phyloP scores from a whole-genome alignment of 305 asterid genomes.

The Fraxinus sp. region DNA sequence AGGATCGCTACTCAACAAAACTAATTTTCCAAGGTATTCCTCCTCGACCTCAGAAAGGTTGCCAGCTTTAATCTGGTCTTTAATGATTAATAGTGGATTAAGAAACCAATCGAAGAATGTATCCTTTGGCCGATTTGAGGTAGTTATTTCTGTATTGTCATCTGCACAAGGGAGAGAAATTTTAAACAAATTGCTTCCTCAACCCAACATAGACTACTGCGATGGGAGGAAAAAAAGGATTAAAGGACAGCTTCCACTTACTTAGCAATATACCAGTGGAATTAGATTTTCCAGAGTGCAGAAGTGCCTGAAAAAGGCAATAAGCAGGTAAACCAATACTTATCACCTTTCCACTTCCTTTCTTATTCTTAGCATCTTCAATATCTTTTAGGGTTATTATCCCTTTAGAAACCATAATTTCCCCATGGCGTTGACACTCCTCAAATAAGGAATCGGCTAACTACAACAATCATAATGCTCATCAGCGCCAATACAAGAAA shows the following conservation, averaged over 20 bases:
- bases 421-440: slow-evolving; percentile 63
- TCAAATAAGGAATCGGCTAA: slow-evolving; percentile 60
- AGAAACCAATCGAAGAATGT: slow-evolving; percentile 78
- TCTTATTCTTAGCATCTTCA: slow-evolving; percentile 63
- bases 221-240: slow-evolving; percentile 2
- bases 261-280: slow-evolving; percentile 66
- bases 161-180: slow-evolving; percentile 37
- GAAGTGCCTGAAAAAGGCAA: slow-evolving; percentile 62
- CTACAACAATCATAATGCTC: slow-evolving; percentile 35
- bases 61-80: slow-evolving; percentile 79
- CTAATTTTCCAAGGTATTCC: slow-evolving; percentile 66
- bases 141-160: slow-evolving; percentile 71
- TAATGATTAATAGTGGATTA: slow-evolving; percentile 33
- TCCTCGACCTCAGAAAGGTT: slow-evolving; percentile 80
- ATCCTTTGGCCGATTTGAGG: slow-evolving; percentile 80
- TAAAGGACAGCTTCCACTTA: slow-evolving; percentile 32
- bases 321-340: slow-evolving; percentile 83
- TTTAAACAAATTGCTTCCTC: slow-evolving; percentile 5
- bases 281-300: slow-evolving; percentile 53
- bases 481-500: slow-evolving; percentile 15
- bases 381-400: slow-evolving; percentile 63
- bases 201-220: neutral
- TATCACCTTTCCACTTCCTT: slow-evolving; percentile 44
- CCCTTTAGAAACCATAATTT: slow-evolving; percentile 64
- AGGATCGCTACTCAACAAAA: slow-evolving; percentile 58